phyloP scores from a whole-genome alignment of 192 early-diverging fungal species.

The Dissophora globulifera region DNA sequence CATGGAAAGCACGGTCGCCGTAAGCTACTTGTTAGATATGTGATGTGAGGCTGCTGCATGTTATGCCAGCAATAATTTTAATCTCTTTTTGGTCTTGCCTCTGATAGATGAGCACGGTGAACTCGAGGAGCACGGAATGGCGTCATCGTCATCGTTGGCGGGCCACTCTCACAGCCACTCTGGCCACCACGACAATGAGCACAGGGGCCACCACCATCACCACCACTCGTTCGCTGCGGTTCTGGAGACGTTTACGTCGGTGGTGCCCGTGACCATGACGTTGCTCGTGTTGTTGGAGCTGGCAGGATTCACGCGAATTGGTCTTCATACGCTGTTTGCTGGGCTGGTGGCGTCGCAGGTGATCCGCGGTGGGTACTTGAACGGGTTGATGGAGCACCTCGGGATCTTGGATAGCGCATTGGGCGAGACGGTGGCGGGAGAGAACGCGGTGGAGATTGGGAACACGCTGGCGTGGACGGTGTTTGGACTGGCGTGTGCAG shows the following conservation, averaged over 20 bases:
- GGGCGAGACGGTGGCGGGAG: neutral
- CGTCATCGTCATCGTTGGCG: neutral
- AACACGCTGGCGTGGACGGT: constrained; percentile 17
- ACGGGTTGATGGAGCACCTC: constrained; percentile 20
- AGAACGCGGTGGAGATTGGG: constrained; percentile 12
- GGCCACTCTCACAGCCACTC: neutral
- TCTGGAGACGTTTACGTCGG: constrained; percentile 21
- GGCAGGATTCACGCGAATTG: constrained; percentile 34
- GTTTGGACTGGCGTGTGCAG: constrained; percentile 28
- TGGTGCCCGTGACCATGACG: constrained; percentile 20
- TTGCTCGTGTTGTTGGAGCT: constrained; percentile 26
- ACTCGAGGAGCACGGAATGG: neutral
- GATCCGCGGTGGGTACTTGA: constrained; percentile 13
- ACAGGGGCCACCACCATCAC: neutral
- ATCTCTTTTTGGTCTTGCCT: neutral
- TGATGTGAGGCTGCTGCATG: no score
- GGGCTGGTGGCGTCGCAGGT: constrained; percentile 30
- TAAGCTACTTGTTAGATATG: constrained; percentile 25
- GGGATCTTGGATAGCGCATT: constrained; percentile 18
- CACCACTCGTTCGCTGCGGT: constrained; percentile 29
- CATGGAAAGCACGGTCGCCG: constrained; percentile 34
- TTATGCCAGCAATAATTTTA: no score
- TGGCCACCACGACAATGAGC: neutral
- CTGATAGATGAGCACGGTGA: constrained; percentile 1
- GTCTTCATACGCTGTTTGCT: constrained; percentile 32